These are phyloP conservation scores for Dipteronia dyeriana DNA, from an alignment of 345 rosid species.

Conservation along the genomic window DNA sequence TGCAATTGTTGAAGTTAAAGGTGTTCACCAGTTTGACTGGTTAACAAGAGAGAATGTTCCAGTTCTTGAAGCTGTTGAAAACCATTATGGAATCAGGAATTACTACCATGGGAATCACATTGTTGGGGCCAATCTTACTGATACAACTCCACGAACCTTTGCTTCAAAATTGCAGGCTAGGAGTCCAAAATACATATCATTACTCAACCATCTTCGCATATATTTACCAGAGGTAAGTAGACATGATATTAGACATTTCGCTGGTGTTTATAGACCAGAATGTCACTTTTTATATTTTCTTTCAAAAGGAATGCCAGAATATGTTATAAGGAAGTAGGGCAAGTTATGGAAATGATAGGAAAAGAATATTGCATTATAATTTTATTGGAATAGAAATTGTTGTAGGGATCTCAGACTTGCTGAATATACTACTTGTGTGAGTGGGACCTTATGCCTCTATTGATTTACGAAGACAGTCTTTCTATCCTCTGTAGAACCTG, in stretches of 20 bases:
- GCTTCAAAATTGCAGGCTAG: constrained; percentile 97
- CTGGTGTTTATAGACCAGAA: neutral
- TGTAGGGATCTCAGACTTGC: neutral
- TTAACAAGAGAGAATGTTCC: constrained; percentile 99
- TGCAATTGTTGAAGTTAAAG: constrained; percentile 92
- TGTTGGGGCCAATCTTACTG: constrained; percentile 80
- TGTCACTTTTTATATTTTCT: constrained; percentile 1
- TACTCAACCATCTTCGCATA: constrained; percentile 97
- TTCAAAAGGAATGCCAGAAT: neutral
- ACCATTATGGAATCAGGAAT: constrained; percentile 73
- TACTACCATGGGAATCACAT: constrained; percentile 97
- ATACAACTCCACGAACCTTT: constrained; percentile 82
- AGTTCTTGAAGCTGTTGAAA: constrained; percentile 97
- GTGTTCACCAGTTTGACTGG: constrained; percentile 99
- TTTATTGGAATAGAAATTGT: neutral
- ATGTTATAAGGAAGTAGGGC: neutral
- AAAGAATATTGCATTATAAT: neutral
- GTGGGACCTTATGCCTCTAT: neutral
- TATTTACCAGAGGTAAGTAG: constrained; percentile 90
- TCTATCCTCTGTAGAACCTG: neutral
- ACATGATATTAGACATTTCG: constrained; percentile 1
- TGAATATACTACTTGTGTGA: neutral
- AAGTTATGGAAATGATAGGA: neutral
- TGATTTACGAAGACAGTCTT: neutral
- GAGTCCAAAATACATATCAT: constrained; percentile 98